Conservation (phyloP, 108 stramenopile genomes). For the Nitzschia sp. region DNA sequence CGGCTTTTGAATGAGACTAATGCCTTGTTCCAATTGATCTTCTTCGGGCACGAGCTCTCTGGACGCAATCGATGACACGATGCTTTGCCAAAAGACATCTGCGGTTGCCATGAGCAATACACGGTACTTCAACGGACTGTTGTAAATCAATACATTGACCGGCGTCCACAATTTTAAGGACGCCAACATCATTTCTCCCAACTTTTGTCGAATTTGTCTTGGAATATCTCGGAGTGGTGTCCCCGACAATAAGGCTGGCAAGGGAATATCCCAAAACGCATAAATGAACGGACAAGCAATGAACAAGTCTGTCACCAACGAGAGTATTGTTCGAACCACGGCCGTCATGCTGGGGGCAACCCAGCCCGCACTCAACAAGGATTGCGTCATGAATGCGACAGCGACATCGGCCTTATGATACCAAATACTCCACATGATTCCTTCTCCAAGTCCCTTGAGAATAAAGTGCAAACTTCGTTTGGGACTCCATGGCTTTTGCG, state of each 20-base stretch:
- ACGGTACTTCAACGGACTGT: conserved; percentile 49
- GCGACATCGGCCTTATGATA: conserved; percentile 22
- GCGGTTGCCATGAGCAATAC: conserved; percentile 19
- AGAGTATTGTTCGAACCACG: not conserved
- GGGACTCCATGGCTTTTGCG: not conserved
- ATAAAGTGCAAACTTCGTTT: conserved; percentile 26
- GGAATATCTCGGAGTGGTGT: conserved; percentile 21
- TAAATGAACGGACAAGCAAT: conserved; percentile 50
- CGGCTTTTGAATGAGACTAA: not conserved
- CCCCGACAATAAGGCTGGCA: conserved; percentile 43
- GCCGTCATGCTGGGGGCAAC: not conserved
- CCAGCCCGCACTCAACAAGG: not conserved
- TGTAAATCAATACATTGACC: conserved; percentile 53
- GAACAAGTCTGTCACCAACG: conserved; percentile 42
- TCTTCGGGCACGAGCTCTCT: not conserved
- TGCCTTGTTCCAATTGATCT: not conserved
- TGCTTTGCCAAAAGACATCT: conserved; percentile 49
- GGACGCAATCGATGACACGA: conserved; percentile 33
- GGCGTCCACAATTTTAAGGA: conserved; percentile 58
- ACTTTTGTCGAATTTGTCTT: conserved; percentile 37
- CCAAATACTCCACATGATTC: conserved; percentile 30
- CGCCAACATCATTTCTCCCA: conserved; percentile 39
- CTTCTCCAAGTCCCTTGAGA: conserved; percentile 31
- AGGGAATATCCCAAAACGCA: conserved; percentile 53
- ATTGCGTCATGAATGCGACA: conserved; percentile 10